Base-by-base conservation (phyloP, 176 grass and related monocot species). In the Typha latifolia region DNA sequence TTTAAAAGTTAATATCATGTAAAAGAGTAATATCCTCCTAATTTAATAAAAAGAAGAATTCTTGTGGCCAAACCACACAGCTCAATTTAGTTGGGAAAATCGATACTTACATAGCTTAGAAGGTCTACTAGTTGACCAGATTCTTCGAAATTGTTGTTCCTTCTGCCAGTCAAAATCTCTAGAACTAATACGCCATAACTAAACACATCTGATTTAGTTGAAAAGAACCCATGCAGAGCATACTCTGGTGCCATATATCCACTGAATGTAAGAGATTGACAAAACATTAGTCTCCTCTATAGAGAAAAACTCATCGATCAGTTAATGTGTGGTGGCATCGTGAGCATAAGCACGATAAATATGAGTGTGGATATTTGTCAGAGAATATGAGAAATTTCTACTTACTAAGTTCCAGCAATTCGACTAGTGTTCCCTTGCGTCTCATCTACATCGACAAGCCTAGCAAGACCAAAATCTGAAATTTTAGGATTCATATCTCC, bases 191-290 rank as follows among this genome's bases (percentile, higher is more conserved):
- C 49, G 7, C 83, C 87, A 52, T 82, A 90, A 34, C 79, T 80
- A 50, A 81, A 86, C 19, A 86, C 80, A 2, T 90, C 83, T 4
- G 87, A 90, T 69, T 86, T 90, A 11, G 56, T 26, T 64, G 87
- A 90, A 67, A 77, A 90, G 62, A 80, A 79, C 3, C 87, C 87
- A 65, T 72, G 69, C 76, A 90, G 80, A 0, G 80, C 87, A n/a
- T n/a, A n/a, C n/a, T n/a, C n/a, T n/a, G n/a, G n/a, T n/a, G n/a
- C n/a, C n/a, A n/a, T n/a, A n/a, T 51, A 86, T 80, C 77, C 77
- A 68, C 87, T 90, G 77, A 64, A 13, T 34, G 59, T 5, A 32
- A 32, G 31, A 32, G 31, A 32, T 32, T 32, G 31, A 32, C 31
- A 32, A 32, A 32, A 2, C 4, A 32, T 32, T 4, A 32, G 31